Evolutionary conservation across 2,329 filamentous ascomycete species (phyloP).

Genomic region (Ascochyta viciae-villosae): DNA sequence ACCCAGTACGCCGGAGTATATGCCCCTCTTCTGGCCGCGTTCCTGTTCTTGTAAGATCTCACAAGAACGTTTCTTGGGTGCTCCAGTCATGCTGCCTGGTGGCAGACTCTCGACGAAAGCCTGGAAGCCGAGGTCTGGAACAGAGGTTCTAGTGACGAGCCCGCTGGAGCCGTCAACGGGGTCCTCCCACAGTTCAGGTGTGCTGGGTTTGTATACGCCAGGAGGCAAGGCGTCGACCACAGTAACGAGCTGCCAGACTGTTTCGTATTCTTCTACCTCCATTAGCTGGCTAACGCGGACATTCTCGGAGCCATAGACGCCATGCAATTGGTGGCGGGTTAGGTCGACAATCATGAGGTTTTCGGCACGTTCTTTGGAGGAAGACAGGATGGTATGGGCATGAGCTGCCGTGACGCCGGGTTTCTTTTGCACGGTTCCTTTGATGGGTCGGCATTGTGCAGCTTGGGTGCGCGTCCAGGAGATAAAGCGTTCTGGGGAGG

Average conservation of each 20-base stretch:
- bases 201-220: conserved; percentile 32
- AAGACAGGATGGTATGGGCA: conserved; percentile 74
- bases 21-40: conserved; percentile 65
- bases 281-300: conserved; percentile 81
- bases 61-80: conserved; percentile 91
- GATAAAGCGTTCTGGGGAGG: conserved; percentile 89
- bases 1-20: conserved; percentile 89
- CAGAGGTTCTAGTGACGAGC: conserved; percentile 9
- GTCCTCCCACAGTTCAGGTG: conserved; percentile 43
- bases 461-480: conserved; percentile 66
- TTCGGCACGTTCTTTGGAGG: conserved; percentile 90
- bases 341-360: conserved; percentile 98
- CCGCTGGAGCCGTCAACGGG: conserved; percentile 30
- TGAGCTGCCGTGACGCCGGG: conserved; percentile 71
- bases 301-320: conserved; percentile 76
- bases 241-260: conserved; percentile 89
- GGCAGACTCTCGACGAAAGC: conserved; percentile 80
- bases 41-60: conserved; percentile 79
- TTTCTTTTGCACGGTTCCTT: conserved; percentile 89
- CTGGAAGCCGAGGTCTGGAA: conserved; percentile 67
- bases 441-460: conserved; percentile 90
- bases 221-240: conserved; percentile 72
- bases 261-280: conserved; percentile 88
- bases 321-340: conserved; percentile 90
- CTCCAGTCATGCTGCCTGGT: conserved; percentile 95